Conservation (phyloP, 106 monocot genomes). For the Amphibolis antarctica region DNA sequence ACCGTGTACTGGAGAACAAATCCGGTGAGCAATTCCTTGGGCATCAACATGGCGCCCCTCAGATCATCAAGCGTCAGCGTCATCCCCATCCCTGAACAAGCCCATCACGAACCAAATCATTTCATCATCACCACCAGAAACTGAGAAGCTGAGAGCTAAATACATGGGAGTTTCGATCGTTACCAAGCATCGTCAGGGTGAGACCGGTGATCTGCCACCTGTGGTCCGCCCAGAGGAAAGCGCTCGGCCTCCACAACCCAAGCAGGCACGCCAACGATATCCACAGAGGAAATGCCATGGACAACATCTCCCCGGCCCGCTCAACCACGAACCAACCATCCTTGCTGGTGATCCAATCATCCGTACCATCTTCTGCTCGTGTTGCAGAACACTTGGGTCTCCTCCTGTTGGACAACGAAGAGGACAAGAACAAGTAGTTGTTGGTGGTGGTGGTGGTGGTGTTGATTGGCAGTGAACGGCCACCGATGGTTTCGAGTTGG, state of each 20-base stretch:
- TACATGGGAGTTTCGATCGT: not conserved
- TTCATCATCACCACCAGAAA: not conserved
- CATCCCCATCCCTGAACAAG: conserved; percentile 79
- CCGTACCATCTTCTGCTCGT: not conserved
- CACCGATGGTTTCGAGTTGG: too few species aligned
- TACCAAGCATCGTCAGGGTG: conserved; percentile 89
- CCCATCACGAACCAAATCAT: not conserved
- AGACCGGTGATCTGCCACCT: conserved; percentile 66
- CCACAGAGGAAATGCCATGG: conserved; percentile 77
- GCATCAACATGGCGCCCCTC: conserved; percentile 62
- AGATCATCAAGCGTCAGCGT: conserved; percentile 81
- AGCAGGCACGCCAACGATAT: conserved; percentile 49
- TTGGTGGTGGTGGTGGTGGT: not conserved
- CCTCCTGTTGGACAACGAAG: not conserved
- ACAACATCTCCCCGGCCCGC: conserved; percentile 44
- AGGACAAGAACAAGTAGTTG: too few species aligned
- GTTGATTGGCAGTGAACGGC: not conserved
- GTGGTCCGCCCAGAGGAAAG: conserved; percentile 48
- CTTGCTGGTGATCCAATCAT: not conserved
- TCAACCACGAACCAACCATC: conserved; percentile 14
- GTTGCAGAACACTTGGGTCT: not conserved
- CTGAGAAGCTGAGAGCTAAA: not conserved
- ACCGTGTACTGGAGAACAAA: conserved; percentile 92
- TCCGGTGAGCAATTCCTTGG: conserved; percentile 61
- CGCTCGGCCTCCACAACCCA: conserved; percentile 40